Evolutionary conservation across 2,329 filamentous ascomycete species (phyloP).

Genomic region (Myrmaecium sp.): DNA sequence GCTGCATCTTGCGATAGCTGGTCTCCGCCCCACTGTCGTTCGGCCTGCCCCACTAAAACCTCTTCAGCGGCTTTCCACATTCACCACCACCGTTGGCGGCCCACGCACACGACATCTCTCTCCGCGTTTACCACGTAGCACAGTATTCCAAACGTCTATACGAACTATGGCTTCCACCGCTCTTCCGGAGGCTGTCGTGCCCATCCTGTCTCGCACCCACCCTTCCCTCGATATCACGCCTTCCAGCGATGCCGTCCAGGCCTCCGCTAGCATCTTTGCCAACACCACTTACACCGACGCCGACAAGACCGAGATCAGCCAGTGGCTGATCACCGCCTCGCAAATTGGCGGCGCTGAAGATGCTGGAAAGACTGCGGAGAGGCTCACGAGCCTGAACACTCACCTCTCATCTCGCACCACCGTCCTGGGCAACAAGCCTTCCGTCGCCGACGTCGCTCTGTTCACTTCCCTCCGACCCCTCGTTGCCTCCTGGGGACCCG

Average conservation of each 20-base stretch:
- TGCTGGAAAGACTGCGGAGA: conserved; percentile 37
- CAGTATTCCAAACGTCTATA: no score
- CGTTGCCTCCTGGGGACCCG: conserved; percentile 63
- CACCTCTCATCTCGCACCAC: conserved; percentile 82
- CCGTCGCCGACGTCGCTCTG: conserved; percentile 67
- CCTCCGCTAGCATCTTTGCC: conserved; percentile 47
- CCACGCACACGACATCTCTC: no score
- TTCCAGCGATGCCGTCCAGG: conserved; percentile 22
- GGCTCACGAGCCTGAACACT: conserved; percentile 65
- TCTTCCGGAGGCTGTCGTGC: conserved; percentile 17
- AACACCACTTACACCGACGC: conserved; percentile 54
- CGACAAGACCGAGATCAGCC: conserved; percentile 74
- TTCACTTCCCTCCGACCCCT: conserved; percentile 63
- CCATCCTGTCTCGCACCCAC: conserved; percentile 20
- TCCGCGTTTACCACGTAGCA: no score
- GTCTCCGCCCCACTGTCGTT: no score
- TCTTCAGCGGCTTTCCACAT: no score
- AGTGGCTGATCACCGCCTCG: conserved; percentile 69
- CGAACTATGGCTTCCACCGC: conserved; percentile 17
- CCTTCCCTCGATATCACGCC: conserved; percentile 18
- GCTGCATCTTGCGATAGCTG: no score
- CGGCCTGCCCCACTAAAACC: no score
- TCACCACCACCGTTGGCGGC: no score
- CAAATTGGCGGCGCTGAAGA: conserved; percentile 49
- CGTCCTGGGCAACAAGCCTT: conserved; percentile 76